A percentile compares a stretch with the other conserved stretches of the same genome.
Conservation (phyloP, 176 grass and related monocot species). For the Neostapfia colusana region DNA sequence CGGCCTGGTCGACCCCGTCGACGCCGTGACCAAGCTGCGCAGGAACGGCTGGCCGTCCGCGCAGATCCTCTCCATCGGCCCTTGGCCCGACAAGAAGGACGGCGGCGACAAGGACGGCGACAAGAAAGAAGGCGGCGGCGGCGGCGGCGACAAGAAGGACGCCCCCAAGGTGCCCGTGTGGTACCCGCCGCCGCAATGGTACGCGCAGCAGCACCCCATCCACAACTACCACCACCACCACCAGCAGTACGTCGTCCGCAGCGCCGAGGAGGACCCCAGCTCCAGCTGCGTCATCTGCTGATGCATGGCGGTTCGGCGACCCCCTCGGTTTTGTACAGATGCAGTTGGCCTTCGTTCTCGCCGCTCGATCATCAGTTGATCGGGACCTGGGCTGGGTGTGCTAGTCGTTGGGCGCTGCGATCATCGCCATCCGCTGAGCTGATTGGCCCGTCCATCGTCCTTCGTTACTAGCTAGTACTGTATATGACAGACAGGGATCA, state of each 20-base stretch:
- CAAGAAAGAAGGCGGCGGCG: neutral
- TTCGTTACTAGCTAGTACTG: neutral
- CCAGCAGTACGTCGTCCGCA: constrained; percentile 46
- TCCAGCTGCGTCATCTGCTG: constrained; percentile 68
- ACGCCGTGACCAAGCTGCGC: constrained; percentile 50
- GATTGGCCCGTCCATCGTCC: neutral
- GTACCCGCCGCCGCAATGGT: constrained; percentile 21
- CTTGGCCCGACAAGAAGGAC: constrained; percentile 46
- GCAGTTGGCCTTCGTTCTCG: constrained; percentile 3
- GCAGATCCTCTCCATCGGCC: constrained; percentile 52
- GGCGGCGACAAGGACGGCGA: constrained; percentile 37
- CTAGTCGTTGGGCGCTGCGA: constrained; percentile 27
- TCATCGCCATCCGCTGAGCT: neutral
- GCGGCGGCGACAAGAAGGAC: neutral
- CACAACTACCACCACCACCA: neutral
- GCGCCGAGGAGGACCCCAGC: constrained; percentile 76
- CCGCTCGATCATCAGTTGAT: neutral
- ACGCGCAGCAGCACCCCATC: neutral
- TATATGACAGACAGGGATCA: neutral
- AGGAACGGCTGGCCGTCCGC: constrained; percentile 19
- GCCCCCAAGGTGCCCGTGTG: constrained; percentile 12
- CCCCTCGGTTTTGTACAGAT: constrained; percentile 5
- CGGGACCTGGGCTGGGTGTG: neutral
- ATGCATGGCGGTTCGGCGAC: constrained; percentile 4
- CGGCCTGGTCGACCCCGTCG: constrained; percentile 62